Base-by-base conservation (phyloP, 257 asterid genomes). In the Solanum tacnaense region DNA sequence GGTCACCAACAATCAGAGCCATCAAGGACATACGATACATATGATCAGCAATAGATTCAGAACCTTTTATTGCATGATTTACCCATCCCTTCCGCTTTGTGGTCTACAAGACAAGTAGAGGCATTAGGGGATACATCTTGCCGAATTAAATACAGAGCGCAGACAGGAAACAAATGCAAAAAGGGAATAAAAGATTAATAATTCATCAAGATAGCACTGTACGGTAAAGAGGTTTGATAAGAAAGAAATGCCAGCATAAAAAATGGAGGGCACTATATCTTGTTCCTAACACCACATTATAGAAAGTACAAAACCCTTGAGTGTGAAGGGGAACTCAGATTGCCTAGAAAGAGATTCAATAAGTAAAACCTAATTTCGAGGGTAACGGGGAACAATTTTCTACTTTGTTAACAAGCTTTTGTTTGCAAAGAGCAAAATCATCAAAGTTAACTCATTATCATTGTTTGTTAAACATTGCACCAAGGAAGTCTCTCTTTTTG, bases 81-180 rank as follows among this genome's bases (percentile, higher is more conserved):
- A 97, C 87, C 99, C 99, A 97, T 87, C 99, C 99, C 91, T 96
- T 95, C 86, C 99, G 94, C 89, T 97, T 97, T 7, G 98, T 96
- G 78, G 97, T 93, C 99, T 97, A 88, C 31, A 70, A 88, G 27
- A 25, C 62, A 82, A 82, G 70, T 29, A 46, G 44, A 82, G 41
- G 39, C 18, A 29, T 49, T 1, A n/a, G 31, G 15, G 31, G 68
- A 49, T 31, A 6, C 81, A 73, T 1, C 81, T 34, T 34, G 1
- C 46, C 13, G 16, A 73, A 73, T 34, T 73, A 73, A 34, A 20
- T 73, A 73, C 16, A 34, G 16, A 34, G 7, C 3, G 16, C 81
- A 34, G 81, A 73, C 0, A 35, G 81, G 0, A 76, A 39, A 38
- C 34, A 49, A 46, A 82, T 82, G 70, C 70, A 18, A 46, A 9